Base-by-base conservation (phyloP, 2,329 filamentous ascomycete species). In the Dactylellina parvicollis region DNA sequence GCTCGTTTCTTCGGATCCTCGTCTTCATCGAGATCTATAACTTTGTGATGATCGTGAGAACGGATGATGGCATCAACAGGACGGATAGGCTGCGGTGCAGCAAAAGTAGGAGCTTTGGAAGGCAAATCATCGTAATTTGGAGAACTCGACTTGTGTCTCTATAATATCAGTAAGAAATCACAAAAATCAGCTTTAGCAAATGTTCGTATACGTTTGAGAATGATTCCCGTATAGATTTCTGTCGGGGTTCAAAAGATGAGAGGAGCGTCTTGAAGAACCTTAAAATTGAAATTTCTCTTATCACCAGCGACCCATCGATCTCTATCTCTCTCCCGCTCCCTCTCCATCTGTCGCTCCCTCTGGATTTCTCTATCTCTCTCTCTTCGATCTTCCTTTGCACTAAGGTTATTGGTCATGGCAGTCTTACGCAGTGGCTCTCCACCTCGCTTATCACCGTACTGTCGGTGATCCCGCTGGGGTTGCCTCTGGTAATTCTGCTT, bases 91-190 rank as follows among this genome's bases (percentile, higher is more conserved):
- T 62, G 67, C 26, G 59, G 67, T 7, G 50, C 42, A 16, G 67
- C 46, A 32, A 65, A 59, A 16, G 32, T 44, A 12, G 42, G 52
- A 12, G 32, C 36, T 42, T 72, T 72, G 4, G 44, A 28, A 5
- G 42, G 67, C 10, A 44, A 1, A 38, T 72, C 67, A 36, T 72
- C 67, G 49, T 72, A 59, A 5, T 32, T 44, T 65, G 67, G 67
- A 56, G 67, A 72, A 34, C 16, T 65, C 3, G 67, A 72, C 20
- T 56, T 52, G 47, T 59, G 59, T 61, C 60, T 72, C 66, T 72
- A 72, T 22, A 42, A 47, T 28, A 59, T 28, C n/a, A n/a, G n/a
- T n/a, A n/a, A n/a, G n/a, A n/a, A n/a, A n/a, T n/a, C n/a, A n/a
- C n/a, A n/a, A 20, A 44, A 28, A 50, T 62, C 40, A 62, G 38